Evolutionary conservation across 768 basidiomycete species (phyloP), one percentile per base, ranked within the genome.

Genomic region (Agrocybe pediades): DNA sequence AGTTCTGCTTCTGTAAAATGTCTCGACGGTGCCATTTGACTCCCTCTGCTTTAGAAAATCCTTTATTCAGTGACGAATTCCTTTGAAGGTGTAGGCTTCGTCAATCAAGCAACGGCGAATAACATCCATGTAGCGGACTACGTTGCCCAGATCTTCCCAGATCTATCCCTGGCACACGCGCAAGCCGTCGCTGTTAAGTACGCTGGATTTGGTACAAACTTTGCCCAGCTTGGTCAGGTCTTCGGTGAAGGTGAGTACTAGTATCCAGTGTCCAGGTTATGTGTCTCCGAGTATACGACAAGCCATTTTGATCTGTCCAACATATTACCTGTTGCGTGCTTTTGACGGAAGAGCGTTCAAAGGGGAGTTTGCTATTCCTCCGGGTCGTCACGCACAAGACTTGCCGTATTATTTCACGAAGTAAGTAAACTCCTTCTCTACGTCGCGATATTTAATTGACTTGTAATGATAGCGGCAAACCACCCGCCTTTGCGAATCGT

Each of bases 241-340:
- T 72, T 74, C 67, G 69, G 74, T 11, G 78, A 80, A 64, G 58
- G 78, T 79, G 53, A 43, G 64, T n/a, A n/a, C 52, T n/a, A 45
- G 30, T 42, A 23, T 16, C 25, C 3, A 13, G 19, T 45, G 9
- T 16, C 53, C 6, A 33, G 29, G 19, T 13, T 15, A 0, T 33
- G 9, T 23, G 4, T 20, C 49, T 17, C 23, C n/a, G 27, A n/a
- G n/a, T 0, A 2, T 15, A 29, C 4, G 21, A 39, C 1, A 36
- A 74, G 79, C 76, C 4, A 78, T 79, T 29, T 78, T 80, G 41
- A 68, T 71, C 20, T 81, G 78, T 51, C 79, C 79, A 0, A 75
- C 76, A 0, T 79, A 79, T 55, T 72, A 60, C 55, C 45, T 77
- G 5, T 52, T 76, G 27, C 55, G 57, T 9, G 71, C 74, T 13